Base-by-base conservation (phyloP, 768 basidiomycete genomes). In the Punctularia strigosozonata region DNA sequence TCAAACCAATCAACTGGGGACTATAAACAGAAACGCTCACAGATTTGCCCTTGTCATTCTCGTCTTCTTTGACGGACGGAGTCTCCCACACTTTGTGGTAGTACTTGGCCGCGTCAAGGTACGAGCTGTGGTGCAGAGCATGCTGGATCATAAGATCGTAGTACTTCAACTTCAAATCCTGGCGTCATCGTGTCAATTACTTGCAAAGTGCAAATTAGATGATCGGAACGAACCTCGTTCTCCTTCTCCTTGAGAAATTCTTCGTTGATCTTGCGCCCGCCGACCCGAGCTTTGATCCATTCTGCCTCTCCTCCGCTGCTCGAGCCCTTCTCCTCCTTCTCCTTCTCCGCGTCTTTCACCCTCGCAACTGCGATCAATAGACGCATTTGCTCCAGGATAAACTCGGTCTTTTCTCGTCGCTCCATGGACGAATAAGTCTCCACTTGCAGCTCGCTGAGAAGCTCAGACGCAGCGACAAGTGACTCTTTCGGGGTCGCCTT, bases 341-440 rank as follows among this genome's bases (percentile, higher is more conserved):
- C 54, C 13, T 67, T 62, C 43, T 82, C 80, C 13, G 63, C 61
- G 47, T 89, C 87, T 61, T 87, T 90, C 49, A 74, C 59, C 38
- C 75, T 69, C 20, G 87, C 87, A 25, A 89, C 75, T 30, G 74
- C 68, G 37, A 86, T 75, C 51, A 92, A 66, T 37, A 98, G 58
- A 42, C 95, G 71, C 90, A 99, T 98, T 60, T 98, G 95, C 59
- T 98, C 94, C 31, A 98, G 63, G 48, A 99, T 86, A 52, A 99
- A 97, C 56, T 98, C 90, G 4, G 90, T 95, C 70, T 99, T 99
- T 60, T 99, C 95, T 53, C 85, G 66, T 43, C 91, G 79, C 46
- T 97, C 89, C 95, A 99, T 98, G 5, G 88, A 90, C 12, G 92
- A 97, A 57, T 97, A 99, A 2, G 95, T 98, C 62, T 99, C 95